Evolutionary conservation across 306 rosid genomes (phyloP).

Genomic region (Erythrophleum fordii): DNA sequence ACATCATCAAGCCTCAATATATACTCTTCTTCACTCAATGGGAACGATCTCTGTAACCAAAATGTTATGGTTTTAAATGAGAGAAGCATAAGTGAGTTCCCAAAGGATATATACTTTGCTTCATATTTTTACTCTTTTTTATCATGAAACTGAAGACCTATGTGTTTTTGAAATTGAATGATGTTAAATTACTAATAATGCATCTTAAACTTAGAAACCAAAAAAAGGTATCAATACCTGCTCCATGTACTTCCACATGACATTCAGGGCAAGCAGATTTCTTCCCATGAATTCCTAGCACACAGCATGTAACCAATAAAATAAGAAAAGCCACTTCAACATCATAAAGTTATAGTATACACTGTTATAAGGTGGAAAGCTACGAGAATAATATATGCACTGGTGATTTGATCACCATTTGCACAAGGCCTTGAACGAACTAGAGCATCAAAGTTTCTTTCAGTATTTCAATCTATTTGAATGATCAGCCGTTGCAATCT

Average conservation of each 20-base stretch:
- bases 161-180: neutral
- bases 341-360: neutral
- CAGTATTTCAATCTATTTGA: neutral
- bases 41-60: constrained; percentile 78
- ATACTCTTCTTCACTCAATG: constrained; percentile 96
- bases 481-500: neutral
- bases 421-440: neutral
- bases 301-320: constrained; percentile 22
- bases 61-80: neutral
- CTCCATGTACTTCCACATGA: constrained; percentile 99
- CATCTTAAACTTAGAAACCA: neutral
- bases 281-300: constrained; percentile 95
- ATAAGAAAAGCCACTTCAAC: constrained; percentile 22
- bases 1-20: constrained; percentile 91
- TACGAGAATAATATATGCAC: neutral
- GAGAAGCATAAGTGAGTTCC: neutral
- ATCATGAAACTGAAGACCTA: neutral
- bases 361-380: neutral
- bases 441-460: neutral
- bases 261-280: constrained; percentile 92
- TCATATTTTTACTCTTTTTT: neutral
- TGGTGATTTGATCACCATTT: neutral
- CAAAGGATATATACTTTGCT: neutral
- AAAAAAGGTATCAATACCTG: constrained; percentile 59
- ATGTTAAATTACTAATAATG: neutral